Evolutionary conservation across 1,284 basidiomycete genomes (phyloP), one percentile per base, ranked within the genome.

Genomic region (Albatrellus sp.): DNA sequence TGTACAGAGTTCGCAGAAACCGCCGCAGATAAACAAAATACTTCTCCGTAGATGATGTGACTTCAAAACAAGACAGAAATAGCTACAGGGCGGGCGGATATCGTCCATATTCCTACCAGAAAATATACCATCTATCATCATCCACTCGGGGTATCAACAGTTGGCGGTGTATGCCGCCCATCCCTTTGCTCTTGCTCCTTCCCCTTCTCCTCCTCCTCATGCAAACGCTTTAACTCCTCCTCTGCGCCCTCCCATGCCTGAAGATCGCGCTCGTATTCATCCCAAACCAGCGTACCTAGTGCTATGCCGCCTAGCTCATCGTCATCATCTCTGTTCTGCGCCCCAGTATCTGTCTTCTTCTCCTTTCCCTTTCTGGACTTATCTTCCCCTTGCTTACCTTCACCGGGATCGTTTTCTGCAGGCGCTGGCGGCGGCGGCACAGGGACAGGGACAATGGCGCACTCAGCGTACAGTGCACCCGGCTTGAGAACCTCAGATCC

Each of bases 401-500:
- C 41, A 33, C 32, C 29, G 40, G 50, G 30, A 20, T 48, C 46
- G 20, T 14, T 39, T 24, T 48, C 43, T 3, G 48, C 48, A 2
- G 51, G 45, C n/a, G 43, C 38, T 1, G 34, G 65, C 52, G 31
- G 57, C 38, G 40, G 49, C 11, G 67, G 68, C 30, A 80, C 62
- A 13, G 57, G 60, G 10, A 83, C 49, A 29, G 57, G 61, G 1
- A 80, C 77, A 2, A 79, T 70, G 0, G 76, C 73, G 50, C 81
- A 85, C 53, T 87, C 81, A 11, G 77, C 68, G 52, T 87, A 86
- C 20, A 87, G 58, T n/a, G 78, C 73, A 0, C 84, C 83, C 1
- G 82, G 80, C 57, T 80, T 79, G 36, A 87, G 64, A 2, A 83
- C 70, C 53, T 85, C 77, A 24, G 24, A 24, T 7, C 24, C 7